These are phyloP conservation scores for Quercus bicolor DNA, from an alignment of 306 rosid genomes.

Conservation along the genomic window DNA sequence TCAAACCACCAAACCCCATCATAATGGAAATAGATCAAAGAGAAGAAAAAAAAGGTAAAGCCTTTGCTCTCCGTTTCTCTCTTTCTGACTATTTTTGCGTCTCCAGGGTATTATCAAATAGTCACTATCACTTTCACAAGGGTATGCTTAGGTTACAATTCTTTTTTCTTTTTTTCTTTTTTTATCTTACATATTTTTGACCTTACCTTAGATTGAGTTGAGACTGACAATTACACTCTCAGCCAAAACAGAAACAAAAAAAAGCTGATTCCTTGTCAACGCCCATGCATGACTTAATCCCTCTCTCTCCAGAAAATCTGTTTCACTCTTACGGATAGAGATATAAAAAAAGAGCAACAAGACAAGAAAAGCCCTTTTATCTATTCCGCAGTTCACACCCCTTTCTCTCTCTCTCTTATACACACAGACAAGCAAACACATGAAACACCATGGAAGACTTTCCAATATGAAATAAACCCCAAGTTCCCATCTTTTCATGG, in stretches of 20 bases:
- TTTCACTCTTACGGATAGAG: conserved; percentile 31
- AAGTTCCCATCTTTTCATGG: conserved; percentile 24
- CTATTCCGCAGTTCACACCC: conserved; percentile 42
- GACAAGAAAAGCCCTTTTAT: conserved; percentile 50
- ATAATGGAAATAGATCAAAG: neutral
- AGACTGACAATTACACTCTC: conserved; percentile 33
- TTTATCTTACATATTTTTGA: conserved; percentile 26
- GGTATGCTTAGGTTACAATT: conserved; percentile 19
- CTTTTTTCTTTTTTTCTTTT: neutral
- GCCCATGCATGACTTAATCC: conserved; percentile 46
- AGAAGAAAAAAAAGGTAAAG: neutral
- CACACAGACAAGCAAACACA: neutral
- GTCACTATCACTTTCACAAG: conserved; percentile 34
- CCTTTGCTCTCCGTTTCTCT: conserved; percentile 5
- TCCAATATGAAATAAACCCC: conserved; percentile 17
- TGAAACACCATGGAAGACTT: conserved; percentile 12
- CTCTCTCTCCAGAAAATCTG: conserved; percentile 25
- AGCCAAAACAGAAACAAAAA: conserved; percentile 29
- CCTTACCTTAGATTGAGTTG: conserved; percentile 33
- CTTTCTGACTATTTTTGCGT: conserved; percentile 3
- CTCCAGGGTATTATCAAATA: conserved; percentile 9
- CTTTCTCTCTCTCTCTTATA: neutral
- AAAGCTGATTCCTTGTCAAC: conserved; percentile 54
- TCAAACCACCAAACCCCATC: conserved; percentile 43
- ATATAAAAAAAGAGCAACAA: conserved; percentile 23